Conservation (phyloP, 192 early-diverging fungal species). For the Coemansia sp. region DNA sequence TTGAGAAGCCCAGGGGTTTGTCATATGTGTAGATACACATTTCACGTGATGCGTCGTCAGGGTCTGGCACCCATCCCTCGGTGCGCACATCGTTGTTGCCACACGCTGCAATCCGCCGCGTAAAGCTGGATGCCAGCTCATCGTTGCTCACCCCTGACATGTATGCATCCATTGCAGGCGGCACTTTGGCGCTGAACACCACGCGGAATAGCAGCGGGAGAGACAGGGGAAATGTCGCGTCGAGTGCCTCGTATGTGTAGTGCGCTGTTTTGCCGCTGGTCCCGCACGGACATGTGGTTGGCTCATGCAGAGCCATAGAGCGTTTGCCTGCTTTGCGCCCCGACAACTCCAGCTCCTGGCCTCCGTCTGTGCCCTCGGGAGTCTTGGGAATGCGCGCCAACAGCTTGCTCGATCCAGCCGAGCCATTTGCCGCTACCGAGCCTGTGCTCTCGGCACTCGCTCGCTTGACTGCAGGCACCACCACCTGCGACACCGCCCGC, state of each 20-base stretch:
- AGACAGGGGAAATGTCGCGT: conserved; percentile 46
- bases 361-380: conserved; percentile 30
- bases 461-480: neutral
- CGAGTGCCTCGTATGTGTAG: conserved; percentile 41
- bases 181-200: conserved; percentile 42
- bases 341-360: neutral
- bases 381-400: conserved; percentile 32
- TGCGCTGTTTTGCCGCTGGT: conserved; percentile 24
- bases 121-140: conserved; percentile 39
- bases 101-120: conserved; percentile 32
- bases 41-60: conserved; percentile 20
- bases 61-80: conserved; percentile 51
- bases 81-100: conserved; percentile 45
- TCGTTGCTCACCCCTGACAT: conserved; percentile 18
- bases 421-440: neutral
- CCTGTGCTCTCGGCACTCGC: neutral
- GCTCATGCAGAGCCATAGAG: conserved; percentile 19
- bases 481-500: conserved; percentile 5
- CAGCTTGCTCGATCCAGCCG: conserved; percentile 14
- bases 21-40: conserved; percentile 52
- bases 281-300: conserved; percentile 46
- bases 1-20: conserved; percentile 50
- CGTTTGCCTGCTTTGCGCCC: neutral
- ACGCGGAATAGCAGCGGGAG: conserved; percentile 50
- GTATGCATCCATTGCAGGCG: conserved; percentile 24